Percentiles rank a stretch among this genome's conserved stretches.
Conservation (phyloP, 1,139 yeast species). For the Kluyveromyces sp. region DNA sequence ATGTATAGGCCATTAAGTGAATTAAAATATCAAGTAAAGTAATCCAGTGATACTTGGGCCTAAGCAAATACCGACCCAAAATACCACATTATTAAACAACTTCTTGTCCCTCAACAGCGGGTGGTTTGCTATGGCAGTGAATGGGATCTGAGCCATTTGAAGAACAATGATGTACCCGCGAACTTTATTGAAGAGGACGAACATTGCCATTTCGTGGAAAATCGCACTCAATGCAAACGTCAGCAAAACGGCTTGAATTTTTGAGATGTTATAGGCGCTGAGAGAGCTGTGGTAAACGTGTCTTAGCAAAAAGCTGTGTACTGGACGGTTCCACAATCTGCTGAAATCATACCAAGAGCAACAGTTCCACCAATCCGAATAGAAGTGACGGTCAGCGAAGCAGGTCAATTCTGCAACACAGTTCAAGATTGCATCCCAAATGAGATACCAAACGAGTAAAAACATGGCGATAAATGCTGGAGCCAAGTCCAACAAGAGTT, state of each 20-base stretch:
- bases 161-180: constrained; percentile 72
- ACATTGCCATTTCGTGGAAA: constrained; percentile 91
- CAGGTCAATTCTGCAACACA: constrained; percentile 79
- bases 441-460: constrained; percentile 71
- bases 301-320: constrained; percentile 79
- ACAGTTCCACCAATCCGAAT: constrained; percentile 97
- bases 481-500: constrained; percentile 62
- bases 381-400: constrained; percentile 87
- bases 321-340: constrained; percentile 91
- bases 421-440: constrained; percentile 91
- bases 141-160: constrained; percentile 72
- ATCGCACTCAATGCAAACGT: constrained; percentile 78
- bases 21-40: constrained; percentile 64
- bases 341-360: constrained; percentile 92
- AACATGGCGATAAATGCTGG: constrained; percentile 75
- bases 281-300: constrained; percentile 93
- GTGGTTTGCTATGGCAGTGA: constrained; percentile 47
- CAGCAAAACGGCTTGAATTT: constrained; percentile 59
- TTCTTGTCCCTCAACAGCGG: constrained; percentile 45
- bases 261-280: constrained; percentile 62
- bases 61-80: constrained; percentile 87
- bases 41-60: constrained; percentile 91
- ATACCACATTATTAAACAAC: constrained; percentile 68
- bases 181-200: constrained; percentile 66
- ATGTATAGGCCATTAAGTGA: not conserved